These are phyloP conservation scores for Suillus spraguei DNA, from an alignment of 768 basidiomycete genomes.

Conservation along the genomic window DNA sequence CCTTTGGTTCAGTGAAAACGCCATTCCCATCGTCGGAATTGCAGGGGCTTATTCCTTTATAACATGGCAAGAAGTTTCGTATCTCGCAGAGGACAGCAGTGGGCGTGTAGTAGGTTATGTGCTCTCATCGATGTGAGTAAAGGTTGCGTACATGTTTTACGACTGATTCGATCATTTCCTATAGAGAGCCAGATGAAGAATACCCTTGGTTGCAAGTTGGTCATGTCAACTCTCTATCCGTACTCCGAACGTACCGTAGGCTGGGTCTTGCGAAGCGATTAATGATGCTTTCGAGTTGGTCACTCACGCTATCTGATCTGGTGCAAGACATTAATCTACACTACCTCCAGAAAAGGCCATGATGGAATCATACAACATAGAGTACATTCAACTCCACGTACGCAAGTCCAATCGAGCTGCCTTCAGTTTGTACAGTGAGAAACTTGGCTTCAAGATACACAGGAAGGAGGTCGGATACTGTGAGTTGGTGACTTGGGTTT, in stretches of 20 bases:
- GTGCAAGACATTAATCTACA: slow-evolving; percentile 5
- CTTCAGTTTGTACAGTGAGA: slow-evolving; percentile 21
- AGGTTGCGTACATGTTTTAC: neutral
- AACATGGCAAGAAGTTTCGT: slow-evolving; percentile 56
- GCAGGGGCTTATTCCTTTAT: slow-evolving; percentile 49
- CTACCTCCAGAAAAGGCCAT: slow-evolving; percentile 27
- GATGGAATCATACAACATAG: slow-evolving; percentile 19
- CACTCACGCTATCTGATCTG: neutral
- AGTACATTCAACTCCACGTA: slow-evolving; percentile 31
- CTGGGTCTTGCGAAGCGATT: slow-evolving; percentile 29
- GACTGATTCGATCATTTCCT: neutral
- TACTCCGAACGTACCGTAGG: slow-evolving; percentile 32
- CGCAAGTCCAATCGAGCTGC: slow-evolving; percentile 31
- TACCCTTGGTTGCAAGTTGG: slow-evolving; percentile 20
- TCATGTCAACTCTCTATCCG: slow-evolving; percentile 31
- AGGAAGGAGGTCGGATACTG: slow-evolving; percentile 26
- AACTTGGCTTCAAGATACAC: slow-evolving; percentile 26
- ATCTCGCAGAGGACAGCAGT: slow-evolving; percentile 50
- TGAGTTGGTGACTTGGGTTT: slow-evolving; percentile 17
- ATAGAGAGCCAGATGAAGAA: slow-evolving; percentile 28
- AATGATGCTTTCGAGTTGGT: slow-evolving; percentile 29
- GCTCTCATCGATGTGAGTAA: slow-evolving; percentile 53
- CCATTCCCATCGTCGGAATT: slow-evolving; percentile 11
- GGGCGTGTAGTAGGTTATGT: slow-evolving; percentile 59
- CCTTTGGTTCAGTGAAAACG: neutral